Evolutionary conservation across 176 grass and related monocot species (phyloP), one percentile per base, ranked within the genome.

Genomic region (Hyparrhenia diplandra): DNA sequence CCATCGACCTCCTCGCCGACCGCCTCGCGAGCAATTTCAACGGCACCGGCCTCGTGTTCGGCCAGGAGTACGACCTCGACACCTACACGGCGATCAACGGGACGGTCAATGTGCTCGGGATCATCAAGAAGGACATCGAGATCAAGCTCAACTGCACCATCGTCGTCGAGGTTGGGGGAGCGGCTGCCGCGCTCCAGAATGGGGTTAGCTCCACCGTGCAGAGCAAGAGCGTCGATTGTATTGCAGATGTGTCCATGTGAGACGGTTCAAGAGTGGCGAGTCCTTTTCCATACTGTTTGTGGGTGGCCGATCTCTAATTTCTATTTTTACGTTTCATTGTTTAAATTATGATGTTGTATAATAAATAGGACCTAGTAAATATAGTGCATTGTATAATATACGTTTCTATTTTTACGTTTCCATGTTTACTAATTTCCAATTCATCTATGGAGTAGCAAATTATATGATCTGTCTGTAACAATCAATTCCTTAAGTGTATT

Each of bases 91-190:
- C 32, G 32, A 60, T 98, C 31, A 71, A 45, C 35, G 92, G 88
- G 7, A 80, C 24, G 40, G 76, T 93, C 24, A 86, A 52, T 28
- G 82, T 95, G 76, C 64, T 98, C 1, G 86, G 92, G 6, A 51
- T 98, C 57, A 74, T 90, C 79, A 95, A 95, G 86, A 94, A 83
- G 75, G 4, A 89, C 13, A 7, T 91, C n/a, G 31, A 86, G 8
- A 76, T 98, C 13, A 81, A 4, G 76, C 35, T 95, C 67, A 93
- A 87, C 67, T 98, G 92, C 83, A 42, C 79, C 37, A 3, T 88
- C 24, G 18, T 35, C 64, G 58, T 88, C 51, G 31, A 79, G 23
- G 69, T 89, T 2, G 78, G 59, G 2, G 83, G 83, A 41, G 61
- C 36, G 4, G 52, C 78, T 6, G 54, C 78, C 51, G 66, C 7